These are phyloP conservation scores for Fraxinus velutina DNA, from an alignment of 305 asterid genomes.

Conservation along the genomic window DNA sequence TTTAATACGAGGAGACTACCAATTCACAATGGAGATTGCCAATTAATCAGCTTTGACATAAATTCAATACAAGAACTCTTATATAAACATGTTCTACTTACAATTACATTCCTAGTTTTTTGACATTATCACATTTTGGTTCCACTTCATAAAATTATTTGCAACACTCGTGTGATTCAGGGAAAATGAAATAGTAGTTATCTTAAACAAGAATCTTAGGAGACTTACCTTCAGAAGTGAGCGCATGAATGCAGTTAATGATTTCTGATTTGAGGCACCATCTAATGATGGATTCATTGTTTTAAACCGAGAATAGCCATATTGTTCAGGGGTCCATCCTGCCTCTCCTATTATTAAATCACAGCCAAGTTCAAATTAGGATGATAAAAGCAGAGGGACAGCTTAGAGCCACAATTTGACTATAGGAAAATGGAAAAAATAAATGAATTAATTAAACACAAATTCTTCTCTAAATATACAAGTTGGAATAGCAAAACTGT, in stretches of 20 bases:
- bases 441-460: neutral
- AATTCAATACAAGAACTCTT: neutral
- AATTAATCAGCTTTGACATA: neutral
- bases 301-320: conserved; percentile 86
- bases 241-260: conserved; percentile 86
- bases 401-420: conserved; percentile 1
- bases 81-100: neutral
- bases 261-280: conserved; percentile 63
- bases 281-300: conserved; percentile 53
- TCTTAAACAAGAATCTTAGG: conserved; percentile 6
- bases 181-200: neutral
- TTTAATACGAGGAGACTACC: neutral
- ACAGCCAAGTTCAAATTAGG: conserved; percentile 32
- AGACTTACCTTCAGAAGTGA: conserved; percentile 68
- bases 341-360: conserved; percentile 68
- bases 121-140: neutral
- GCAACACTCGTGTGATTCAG: neutral
- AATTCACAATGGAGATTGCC: conserved; percentile 3
- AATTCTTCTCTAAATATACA: neutral
- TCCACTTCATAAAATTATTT: neutral
- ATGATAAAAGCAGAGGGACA: conserved; percentile 2
- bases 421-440: neutral
- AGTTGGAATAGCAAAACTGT: neutral
- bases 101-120: neutral
- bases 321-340: conserved; percentile 94